Base-by-base conservation (phyloP, 805 yeast genomes). In the Pichia rugopelliculosa region DNA sequence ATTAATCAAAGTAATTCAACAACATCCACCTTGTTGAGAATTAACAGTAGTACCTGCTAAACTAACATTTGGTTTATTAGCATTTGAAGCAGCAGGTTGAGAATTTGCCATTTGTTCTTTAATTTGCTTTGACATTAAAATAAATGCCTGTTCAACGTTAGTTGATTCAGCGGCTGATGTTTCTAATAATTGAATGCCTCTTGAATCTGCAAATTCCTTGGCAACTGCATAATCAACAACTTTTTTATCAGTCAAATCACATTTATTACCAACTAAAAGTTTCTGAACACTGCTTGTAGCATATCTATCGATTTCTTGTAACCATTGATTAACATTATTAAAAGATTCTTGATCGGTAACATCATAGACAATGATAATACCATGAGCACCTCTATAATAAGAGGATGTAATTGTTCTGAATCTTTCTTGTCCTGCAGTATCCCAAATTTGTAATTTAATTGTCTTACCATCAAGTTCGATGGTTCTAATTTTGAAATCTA, bases 361-460 rank as follows among this genome's bases (percentile, higher is more conserved):
- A 65, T 91, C 99, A 68, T 93, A 91, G 45, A 91, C 99, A 59
- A 91, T 91, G 60, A 91, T 93, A 67, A 91, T 93, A 52, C 99
- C 99, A 65, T 91, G 98, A 12, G 98, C 96, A 48, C 99, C 99
- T 68, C 99, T 84, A 75, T 91, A 91, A 73, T 91, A 91, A 15
- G 96, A 87, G 13, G 96, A 87, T 12, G 98, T 93, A 71, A 91
- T 91, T 44, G 99, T 93, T 71, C 98, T 83, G 74, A 93, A 93
- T 60, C 99, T 76, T 69, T 93, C 99, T 73, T 93, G 99, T 41
- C 99, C 99, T 12, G 98, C 99, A 48, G 99, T 93, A 66, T 93
- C 99, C 99, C 99, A 93, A 64, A 93, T 91, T 73, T 93, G 99
- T 64, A 93, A 78, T 72, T 93, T 93, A 66, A 93, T 93, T 46